phyloP scores from a whole-genome alignment of 1,284 basidiomycete species.

The Cutaneotrichosporon sp. region DNA sequence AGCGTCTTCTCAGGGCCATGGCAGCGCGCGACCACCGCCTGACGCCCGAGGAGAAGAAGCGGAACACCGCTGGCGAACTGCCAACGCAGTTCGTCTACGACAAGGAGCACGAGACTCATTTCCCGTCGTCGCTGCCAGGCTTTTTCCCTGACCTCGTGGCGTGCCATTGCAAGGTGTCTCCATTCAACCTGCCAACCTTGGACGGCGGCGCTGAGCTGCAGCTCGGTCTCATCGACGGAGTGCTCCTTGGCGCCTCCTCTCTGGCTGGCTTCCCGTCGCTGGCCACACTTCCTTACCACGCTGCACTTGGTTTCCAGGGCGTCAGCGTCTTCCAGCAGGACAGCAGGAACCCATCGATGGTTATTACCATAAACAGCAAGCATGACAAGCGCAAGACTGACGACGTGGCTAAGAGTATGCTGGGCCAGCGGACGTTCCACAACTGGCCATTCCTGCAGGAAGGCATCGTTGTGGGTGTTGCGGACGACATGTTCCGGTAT shows the following conservation, averaged over 20 bases:
- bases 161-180: slow-evolving; percentile 70
- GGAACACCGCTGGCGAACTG: slow-evolving; percentile 70
- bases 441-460: slow-evolving; percentile 95
- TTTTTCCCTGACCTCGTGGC: slow-evolving; percentile 89
- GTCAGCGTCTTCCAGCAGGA: slow-evolving; percentile 93
- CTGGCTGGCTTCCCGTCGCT: slow-evolving; percentile 95
- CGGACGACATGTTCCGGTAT: slow-evolving; percentile 82
- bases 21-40: slow-evolving; percentile 71
- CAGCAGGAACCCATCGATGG: slow-evolving; percentile 84
- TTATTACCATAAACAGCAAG: slow-evolving; percentile 75
- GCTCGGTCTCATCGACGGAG: slow-evolving; percentile 82
- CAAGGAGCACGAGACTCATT: slow-evolving; percentile 58
- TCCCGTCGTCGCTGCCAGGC: slow-evolving; percentile 85
- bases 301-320: slow-evolving; percentile 72
- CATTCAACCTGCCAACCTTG: slow-evolving; percentile 81
- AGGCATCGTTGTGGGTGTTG: slow-evolving; percentile 77
- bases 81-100: slow-evolving; percentile 75
- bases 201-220: slow-evolving; percentile 75
- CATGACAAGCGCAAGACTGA: slow-evolving; percentile 62
- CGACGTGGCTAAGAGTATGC: slow-evolving; percentile 67
- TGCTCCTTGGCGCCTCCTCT: slow-evolving; percentile 75
- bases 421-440: slow-evolving; percentile 73
- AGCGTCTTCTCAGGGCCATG: slow-evolving; percentile 76
- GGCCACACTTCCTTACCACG: slow-evolving; percentile 77
- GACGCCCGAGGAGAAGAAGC: slow-evolving; percentile 65